Percentiles rank a stretch among this genome's conserved stretches.
These are phyloP conservation scores for Stagonosporopsis chrysanthemi DNA, from an alignment of 2,329 filamentous ascomycete species.

Conservation along the genomic window DNA sequence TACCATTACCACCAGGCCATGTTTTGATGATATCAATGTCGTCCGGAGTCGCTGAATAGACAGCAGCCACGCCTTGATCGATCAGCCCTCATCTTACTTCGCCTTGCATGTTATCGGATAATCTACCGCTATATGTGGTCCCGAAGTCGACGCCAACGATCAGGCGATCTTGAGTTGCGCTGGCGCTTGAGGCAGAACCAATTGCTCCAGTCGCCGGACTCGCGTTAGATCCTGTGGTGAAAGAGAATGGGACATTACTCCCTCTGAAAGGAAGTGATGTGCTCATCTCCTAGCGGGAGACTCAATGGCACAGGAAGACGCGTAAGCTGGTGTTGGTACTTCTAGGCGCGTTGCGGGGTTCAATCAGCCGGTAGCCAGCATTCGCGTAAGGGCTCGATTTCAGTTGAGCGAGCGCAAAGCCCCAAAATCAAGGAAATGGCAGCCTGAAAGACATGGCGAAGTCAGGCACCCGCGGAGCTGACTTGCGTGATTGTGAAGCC, in stretches of 20 bases:
- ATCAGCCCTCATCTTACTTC: conserved; percentile 20
- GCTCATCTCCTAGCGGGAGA: conserved; percentile 26
- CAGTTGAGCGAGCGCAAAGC: conserved; percentile 13
- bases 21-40: conserved; percentile 82
- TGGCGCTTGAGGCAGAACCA: conserved; percentile 3
- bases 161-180: conserved; percentile 46
- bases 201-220: conserved; percentile 25
- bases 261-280: conserved; percentile 33
- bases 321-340: conserved; percentile 2
- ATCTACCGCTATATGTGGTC: conserved; percentile 77
- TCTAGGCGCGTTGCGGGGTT: conserved; percentile 25
- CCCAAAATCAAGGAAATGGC: conserved; percentile 38
- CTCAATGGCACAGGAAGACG: not conserved
- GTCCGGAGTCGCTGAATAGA: conserved; percentile 78
- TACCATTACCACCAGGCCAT: conserved; percentile 81
- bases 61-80: conserved; percentile 67
- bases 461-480: conserved; percentile 34
- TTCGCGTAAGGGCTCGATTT: conserved; percentile 3
- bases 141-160: conserved; percentile 76
- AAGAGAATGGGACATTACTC: conserved; percentile 43
- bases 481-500: conserved; percentile 33
- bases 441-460: conserved; percentile 41
- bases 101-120: not conserved
- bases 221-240: conserved; percentile 40
- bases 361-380: conserved; percentile 6